Base-by-base conservation (phyloP, 1,284 basidiomycete genomes). In the Cutaneotrichosporon sp. region DNA sequence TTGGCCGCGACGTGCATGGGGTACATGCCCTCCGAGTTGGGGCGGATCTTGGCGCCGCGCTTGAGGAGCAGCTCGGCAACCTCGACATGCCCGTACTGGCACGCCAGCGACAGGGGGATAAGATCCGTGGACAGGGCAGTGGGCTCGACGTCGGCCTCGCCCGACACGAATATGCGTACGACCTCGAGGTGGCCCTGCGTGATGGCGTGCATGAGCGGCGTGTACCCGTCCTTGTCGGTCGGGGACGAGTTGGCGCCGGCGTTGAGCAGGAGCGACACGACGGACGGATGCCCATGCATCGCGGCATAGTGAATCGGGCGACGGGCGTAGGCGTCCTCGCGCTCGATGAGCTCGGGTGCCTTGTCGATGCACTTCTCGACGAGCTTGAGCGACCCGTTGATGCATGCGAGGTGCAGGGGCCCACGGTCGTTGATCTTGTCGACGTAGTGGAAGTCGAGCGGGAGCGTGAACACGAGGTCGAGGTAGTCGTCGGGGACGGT, bases 351-450 rank as follows among this genome's bases (percentile, higher is more conserved):
- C 16, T 63, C 52, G 9, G 69, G 70, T 16, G 68, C 64, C 58
- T 88, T 87, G 56, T 86, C 82, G 25, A 98, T 84, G 76, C 94
- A 97, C 22, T 95, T 81, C 64, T 87, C 81, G 54, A 95, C 91
- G 45, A 99, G 84, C n/a, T 87, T 84, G 25, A 89, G 80, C 18
- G 87, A 85, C 10, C 95, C 95, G 9, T 89, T 87, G 56, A 94
- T 92, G 11, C 92, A 88, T 2, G 92, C 91, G 76, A 95, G 91
- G 75, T 99, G 97, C n/a, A 99, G 85, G 67, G 92, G 92, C 1
- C 90, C 95, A 31, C 97, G 87, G 34, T 91, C 92, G 76, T 97
- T 99, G 83, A 99, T 99, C 72, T 97, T 94, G 76, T 99, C 97
- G 46, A 97, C 85, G 73, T 93, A 97, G 55, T 84, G 83, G 76